Evolutionary conservation across 1,139 yeast genomes (phyloP).

Genomic region (Kurtzmaniella quercitrusa): DNA sequence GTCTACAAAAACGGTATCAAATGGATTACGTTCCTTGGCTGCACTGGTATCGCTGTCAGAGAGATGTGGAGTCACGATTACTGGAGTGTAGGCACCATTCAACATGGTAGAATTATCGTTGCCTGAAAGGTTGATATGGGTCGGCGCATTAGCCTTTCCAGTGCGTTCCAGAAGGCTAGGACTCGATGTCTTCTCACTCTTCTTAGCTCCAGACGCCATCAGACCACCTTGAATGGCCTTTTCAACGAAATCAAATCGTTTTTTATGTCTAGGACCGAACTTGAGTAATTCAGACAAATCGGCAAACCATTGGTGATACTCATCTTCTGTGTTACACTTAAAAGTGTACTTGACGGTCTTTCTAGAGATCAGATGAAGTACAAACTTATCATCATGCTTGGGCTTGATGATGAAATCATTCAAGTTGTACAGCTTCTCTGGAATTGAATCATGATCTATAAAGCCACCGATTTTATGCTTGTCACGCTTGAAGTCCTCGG

Average conservation of each 20-base stretch:
- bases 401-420: constrained; percentile 32
- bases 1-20: constrained; percentile 26
- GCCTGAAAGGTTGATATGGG: neutral
- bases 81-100: constrained; percentile 37
- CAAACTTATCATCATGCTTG: constrained; percentile 36
- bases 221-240: constrained; percentile 16
- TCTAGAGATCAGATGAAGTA: constrained; percentile 25
- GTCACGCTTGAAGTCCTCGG: constrained; percentile 12
- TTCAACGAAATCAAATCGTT: constrained; percentile 33
- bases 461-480: constrained; percentile 40
- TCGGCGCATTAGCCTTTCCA: constrained; percentile 2
- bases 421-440: constrained; percentile 40
- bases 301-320: constrained; percentile 32
- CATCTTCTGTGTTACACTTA: constrained; percentile 30
- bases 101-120: constrained; percentile 4
- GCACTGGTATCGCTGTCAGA: constrained; percentile 7
- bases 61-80: constrained; percentile 29
- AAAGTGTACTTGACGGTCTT: constrained; percentile 32
- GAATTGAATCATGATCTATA: constrained; percentile 39
- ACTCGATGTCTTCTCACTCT: neutral
- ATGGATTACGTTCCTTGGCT: constrained; percentile 32
- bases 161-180: neutral
- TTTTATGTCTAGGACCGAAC: constrained; percentile 31
- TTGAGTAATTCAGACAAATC: constrained; percentile 38
- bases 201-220: neutral